Percentiles rank a stretch among this genome's conserved stretches.
phyloP scores from a whole-genome alignment of 2,329 filamentous ascomycete species.

The Pseudogymnoascus sp. region DNA sequence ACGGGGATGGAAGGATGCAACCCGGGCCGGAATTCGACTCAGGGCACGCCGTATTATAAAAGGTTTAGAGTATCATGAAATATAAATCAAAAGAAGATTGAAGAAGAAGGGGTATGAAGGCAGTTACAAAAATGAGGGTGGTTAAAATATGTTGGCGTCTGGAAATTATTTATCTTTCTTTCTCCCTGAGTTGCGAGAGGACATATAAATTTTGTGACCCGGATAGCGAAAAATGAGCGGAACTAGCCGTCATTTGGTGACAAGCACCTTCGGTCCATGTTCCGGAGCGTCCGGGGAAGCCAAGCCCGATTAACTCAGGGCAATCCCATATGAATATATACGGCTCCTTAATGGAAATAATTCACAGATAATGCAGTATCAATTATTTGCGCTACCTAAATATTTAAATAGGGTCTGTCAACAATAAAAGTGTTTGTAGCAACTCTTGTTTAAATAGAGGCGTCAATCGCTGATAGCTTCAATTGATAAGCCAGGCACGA shows the following conservation, averaged over 20 bases:
- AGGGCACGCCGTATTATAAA: not conserved
- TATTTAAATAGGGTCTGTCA: not conserved
- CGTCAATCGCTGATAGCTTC: not conserved
- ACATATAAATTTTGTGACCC: conserved; percentile 11
- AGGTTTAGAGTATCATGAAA: conserved; percentile 4
- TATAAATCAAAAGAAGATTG: not conserved
- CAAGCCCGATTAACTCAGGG: not conserved
- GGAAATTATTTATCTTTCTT: not conserved
- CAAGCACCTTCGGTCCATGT: not conserved
- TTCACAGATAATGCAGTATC: not conserved
- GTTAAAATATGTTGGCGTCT: conserved; percentile 5
- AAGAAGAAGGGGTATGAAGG: not conserved
- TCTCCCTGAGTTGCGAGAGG: not conserved
- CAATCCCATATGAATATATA: not conserved
- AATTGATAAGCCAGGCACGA: not conserved
- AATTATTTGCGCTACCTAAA: not conserved
- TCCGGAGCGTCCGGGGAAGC: conserved; percentile 7
- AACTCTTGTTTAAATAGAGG: not conserved
- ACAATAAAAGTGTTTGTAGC: not conserved
- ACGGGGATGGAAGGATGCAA: not conserved
- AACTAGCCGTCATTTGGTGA: conserved; percentile 8
- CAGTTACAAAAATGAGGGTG: not conserved
- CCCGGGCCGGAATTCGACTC: conserved; percentile 3
- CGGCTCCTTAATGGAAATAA: not conserved
- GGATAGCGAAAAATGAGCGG: conserved; percentile 6